Conservation (phyloP, 1,284 basidiomycete genomes). For the Cutaneotrichosporon mucoides region DNA sequence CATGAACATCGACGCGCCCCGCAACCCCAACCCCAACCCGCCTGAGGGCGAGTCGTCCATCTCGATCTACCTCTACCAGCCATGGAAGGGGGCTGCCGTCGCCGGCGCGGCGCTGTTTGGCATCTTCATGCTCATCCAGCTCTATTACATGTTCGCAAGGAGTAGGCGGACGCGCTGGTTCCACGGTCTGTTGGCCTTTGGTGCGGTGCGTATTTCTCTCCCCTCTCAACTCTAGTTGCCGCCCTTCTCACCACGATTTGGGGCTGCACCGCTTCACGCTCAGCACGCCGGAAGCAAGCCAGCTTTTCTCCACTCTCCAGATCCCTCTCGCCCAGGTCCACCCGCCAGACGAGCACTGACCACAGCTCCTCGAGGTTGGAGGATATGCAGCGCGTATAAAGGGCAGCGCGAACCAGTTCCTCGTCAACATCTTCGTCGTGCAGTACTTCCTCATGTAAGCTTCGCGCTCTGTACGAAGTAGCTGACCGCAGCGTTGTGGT, state of each 20-base stretch:
- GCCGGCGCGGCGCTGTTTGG: slow-evolving; percentile 39
- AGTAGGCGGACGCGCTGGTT: slow-evolving; percentile 24
- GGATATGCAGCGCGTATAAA: slow-evolving; percentile 34
- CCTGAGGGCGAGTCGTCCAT: slow-evolving; percentile 37
- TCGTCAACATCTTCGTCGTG: slow-evolving; percentile 26
- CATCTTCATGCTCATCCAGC: slow-evolving; percentile 32
- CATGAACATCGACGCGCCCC: slow-evolving; percentile 15
- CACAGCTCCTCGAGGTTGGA: slow-evolving; percentile 35
- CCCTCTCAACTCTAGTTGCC: not conserved
- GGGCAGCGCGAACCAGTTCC: slow-evolving; percentile 25
- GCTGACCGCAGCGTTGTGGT: too few relatives aligned
- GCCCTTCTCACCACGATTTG: too few relatives aligned
- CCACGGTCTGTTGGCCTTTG: slow-evolving; percentile 25
- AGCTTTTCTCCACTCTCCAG: too few relatives aligned
- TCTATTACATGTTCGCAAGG: slow-evolving; percentile 22
- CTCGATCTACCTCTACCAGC: slow-evolving; percentile 47
- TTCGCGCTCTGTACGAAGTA: not conserved
- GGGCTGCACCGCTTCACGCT: too few relatives aligned
- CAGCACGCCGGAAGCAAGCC: too few relatives aligned
- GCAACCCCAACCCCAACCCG: slow-evolving; percentile 32
- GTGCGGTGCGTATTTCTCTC: slow-evolving; percentile 18
- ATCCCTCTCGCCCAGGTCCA: not conserved
- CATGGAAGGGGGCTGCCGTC: slow-evolving; percentile 36
- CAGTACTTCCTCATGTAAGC: slow-evolving; percentile 47
- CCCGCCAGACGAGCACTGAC: not conserved